Evolutionary conservation across 192 early-diverging fungal genomes (phyloP).

Genomic region (Rhizoclosmatium sp.): DNA sequence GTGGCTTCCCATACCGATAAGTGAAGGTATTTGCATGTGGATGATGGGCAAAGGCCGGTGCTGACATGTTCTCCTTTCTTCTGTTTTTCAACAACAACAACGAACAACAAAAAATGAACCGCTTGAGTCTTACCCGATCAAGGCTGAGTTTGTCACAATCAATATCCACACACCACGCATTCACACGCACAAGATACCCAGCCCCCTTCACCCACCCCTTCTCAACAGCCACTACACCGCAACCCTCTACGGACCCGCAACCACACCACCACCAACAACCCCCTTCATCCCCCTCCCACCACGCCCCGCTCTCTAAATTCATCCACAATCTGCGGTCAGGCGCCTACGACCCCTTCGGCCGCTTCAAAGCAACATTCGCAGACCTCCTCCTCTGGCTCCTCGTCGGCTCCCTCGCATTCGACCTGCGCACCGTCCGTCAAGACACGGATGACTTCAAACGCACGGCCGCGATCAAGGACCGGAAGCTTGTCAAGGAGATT

Average conservation of each 20-base stretch:
- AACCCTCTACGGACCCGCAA: not conserved
- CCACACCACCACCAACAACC: not conserved
- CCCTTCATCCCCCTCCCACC: not conserved
- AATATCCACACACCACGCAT: not conserved
- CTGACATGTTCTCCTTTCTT: not conserved
- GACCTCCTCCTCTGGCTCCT: conserved; percentile 18
- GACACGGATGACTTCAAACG: conserved; percentile 28
- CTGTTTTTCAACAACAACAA: not conserved
- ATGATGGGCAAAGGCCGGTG: not conserved
- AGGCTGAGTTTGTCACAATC: not conserved
- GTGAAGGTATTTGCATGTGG: conserved; percentile 31
- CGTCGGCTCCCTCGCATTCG: conserved; percentile 10
- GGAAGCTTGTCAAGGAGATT: conserved; percentile 1
- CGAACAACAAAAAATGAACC: not conserved
- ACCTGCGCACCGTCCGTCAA: conserved; percentile 20
- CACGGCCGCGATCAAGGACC: conserved; percentile 11
- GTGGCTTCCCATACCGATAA: conserved; percentile 44
- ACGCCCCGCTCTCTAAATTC: not conserved
- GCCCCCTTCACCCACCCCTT: not conserved
- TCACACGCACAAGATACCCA: not conserved
- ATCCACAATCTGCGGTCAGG: conserved; percentile 2
- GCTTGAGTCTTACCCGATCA: not conserved
- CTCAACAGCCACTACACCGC: not conserved
- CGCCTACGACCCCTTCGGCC: conserved; percentile 23
- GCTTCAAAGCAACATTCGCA: conserved; percentile 13